Conservation (phyloP, 768 basidiomycete species). For the Boletus subcaerulescens region DNA sequence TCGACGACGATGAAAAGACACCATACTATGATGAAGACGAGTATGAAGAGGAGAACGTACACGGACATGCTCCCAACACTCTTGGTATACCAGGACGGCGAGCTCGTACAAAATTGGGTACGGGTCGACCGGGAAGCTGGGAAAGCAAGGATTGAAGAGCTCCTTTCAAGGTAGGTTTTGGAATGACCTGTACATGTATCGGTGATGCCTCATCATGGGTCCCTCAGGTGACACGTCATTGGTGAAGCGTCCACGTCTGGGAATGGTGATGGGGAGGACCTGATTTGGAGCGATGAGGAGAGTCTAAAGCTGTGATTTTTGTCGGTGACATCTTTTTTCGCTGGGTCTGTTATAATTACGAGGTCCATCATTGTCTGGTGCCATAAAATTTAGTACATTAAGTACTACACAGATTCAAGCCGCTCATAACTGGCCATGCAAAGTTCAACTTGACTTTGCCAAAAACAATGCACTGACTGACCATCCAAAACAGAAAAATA, state of each 20-base stretch:
- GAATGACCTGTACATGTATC: background rate
- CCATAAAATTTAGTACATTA: too few species aligned
- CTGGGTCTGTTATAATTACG: too few species aligned
- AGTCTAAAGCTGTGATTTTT: background rate
- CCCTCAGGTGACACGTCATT: conserved; percentile 27
- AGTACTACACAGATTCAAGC: too few species aligned
- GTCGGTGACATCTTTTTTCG: too few species aligned
- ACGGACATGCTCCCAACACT: conserved; percentile 77
- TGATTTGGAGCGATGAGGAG: conserved; percentile 53
- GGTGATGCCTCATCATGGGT: background rate
- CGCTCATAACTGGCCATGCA: too few species aligned
- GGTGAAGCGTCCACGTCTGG: conserved; percentile 15
- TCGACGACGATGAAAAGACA: conserved; percentile 32
- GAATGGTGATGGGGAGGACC: conserved; percentile 47
- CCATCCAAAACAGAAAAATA: background rate
- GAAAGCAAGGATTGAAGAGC: conserved; percentile 60
- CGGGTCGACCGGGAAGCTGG: conserved; percentile 86
- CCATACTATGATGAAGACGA: conserved; percentile 39
- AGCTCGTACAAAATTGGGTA: conserved; percentile 85
- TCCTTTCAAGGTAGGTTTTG: conserved; percentile 52
- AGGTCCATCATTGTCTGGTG: too few species aligned
- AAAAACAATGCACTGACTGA: background rate
- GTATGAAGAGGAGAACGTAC: conserved; percentile 61
- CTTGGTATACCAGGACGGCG: conserved; percentile 74
- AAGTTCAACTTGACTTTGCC: too few species aligned